Evolutionary conservation across 2,329 filamentous ascomycete genomes (phyloP).

Genomic region (Helotiales sp.): DNA sequence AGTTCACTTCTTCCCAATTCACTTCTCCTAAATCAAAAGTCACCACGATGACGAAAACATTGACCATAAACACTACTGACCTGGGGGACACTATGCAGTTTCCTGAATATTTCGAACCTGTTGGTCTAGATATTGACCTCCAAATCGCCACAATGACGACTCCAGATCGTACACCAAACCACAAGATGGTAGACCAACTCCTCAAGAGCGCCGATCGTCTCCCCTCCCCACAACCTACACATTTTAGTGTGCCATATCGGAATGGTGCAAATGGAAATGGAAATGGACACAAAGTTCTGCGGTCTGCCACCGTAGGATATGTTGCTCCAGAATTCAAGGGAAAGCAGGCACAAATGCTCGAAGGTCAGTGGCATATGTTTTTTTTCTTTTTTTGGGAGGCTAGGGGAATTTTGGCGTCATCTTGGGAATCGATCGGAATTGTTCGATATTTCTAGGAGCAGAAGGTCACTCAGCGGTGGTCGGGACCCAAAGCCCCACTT

Average conservation of each 20-base stretch:
- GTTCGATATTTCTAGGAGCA: neutral
- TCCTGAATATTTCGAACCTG: slow-evolving; percentile 32
- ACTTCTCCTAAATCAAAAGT: slow-evolving; percentile 4
- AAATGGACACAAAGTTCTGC: slow-evolving; percentile 72
- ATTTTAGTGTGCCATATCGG: slow-evolving; percentile 73
- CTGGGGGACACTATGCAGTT: slow-evolving; percentile 30
- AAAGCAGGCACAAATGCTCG: slow-evolving; percentile 74
- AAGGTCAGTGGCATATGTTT: slow-evolving; percentile 34
- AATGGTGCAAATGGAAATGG: slow-evolving; percentile 52
- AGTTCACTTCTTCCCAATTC: slow-evolving; percentile 8
- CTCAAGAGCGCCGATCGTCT: slow-evolving; percentile 38
- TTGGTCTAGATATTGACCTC: slow-evolving; percentile 17
- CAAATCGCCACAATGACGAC: slow-evolving; percentile 34
- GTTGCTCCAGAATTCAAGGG: slow-evolving; percentile 93
- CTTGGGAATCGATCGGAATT: neutral
- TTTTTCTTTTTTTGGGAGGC: no score
- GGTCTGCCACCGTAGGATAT: slow-evolving; percentile 91
- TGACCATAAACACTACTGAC: slow-evolving; percentile 36
- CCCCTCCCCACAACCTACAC: slow-evolving; percentile 86
- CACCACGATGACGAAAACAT: slow-evolving; percentile 32
- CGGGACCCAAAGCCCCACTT: no score
- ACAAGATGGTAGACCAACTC: slow-evolving; percentile 38
- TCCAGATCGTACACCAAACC: slow-evolving; percentile 24
- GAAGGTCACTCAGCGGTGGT: neutral
- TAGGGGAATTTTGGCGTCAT: neutral